These are phyloP conservation scores for Clonostachys sp. DNA, from an alignment of 2,329 filamentous ascomycete species.

Conservation along the genomic window DNA sequence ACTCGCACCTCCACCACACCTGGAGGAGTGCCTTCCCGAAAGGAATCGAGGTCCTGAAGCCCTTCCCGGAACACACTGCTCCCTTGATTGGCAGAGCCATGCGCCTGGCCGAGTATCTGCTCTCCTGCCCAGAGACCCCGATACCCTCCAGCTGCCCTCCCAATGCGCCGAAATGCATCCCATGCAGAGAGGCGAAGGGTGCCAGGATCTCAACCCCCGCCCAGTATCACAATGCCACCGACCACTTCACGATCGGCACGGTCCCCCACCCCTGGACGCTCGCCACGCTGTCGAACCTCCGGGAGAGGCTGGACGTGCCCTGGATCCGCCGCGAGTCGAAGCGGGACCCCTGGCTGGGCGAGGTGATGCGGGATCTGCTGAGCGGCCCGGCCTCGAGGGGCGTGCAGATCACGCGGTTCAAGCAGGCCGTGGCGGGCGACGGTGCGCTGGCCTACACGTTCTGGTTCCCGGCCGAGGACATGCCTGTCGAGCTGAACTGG, in stretches of 20 bases:
- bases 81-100: constrained; percentile 65
- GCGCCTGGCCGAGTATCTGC: constrained; percentile 70
- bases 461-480: constrained; percentile 73
- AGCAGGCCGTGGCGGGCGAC: constrained; percentile 73
- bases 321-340: constrained; percentile 64
- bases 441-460: constrained; percentile 60
- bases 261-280: constrained; percentile 91
- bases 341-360: constrained; percentile 75
- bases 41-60: constrained; percentile 80
- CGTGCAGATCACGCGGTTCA: constrained; percentile 68
- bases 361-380: constrained; percentile 66
- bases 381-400: constrained; percentile 52
- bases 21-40: constrained; percentile 77
- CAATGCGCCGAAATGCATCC: constrained; percentile 68
- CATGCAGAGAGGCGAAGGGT: constrained; percentile 52
- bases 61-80: constrained; percentile 70
- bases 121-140: constrained; percentile 69
- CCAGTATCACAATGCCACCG: constrained; percentile 66
- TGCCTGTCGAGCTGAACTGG: constrained; percentile 78
- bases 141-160: constrained; percentile 78
- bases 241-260: constrained; percentile 75
- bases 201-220: constrained; percentile 64
- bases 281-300: constrained; percentile 60
- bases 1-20: constrained; percentile 75
- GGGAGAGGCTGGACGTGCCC: constrained; percentile 53